phyloP scores from a whole-genome alignment of 1,284 basidiomycete genomes.

The Pulveroboletus sp. region DNA sequence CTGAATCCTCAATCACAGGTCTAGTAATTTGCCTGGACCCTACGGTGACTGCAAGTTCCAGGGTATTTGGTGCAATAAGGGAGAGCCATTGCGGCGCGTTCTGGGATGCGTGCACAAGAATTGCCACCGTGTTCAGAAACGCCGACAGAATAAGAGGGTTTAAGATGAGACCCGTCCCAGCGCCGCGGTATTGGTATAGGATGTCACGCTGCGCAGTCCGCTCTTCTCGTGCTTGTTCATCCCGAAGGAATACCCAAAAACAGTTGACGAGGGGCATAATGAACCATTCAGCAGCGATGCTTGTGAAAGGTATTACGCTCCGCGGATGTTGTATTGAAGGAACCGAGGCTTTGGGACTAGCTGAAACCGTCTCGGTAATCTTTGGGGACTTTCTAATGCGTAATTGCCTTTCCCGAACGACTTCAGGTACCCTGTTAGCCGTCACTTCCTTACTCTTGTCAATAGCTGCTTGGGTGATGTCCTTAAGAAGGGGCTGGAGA shows the following conservation, averaged over 20 bases:
- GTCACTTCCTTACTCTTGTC: slow-evolving; percentile 53
- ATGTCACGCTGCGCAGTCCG: slow-evolving; percentile 54
- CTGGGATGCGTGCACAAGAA: slow-evolving; percentile 82
- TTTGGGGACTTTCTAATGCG: slow-evolving; percentile 55
- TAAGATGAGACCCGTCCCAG: slow-evolving; percentile 80
- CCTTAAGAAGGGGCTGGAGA: slow-evolving; percentile 57
- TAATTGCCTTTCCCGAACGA: slow-evolving; percentile 76
- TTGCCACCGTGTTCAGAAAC: slow-evolving; percentile 72
- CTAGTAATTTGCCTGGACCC: slow-evolving; percentile 66
- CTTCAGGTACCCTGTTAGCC: slow-evolving; percentile 53
- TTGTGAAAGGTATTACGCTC: slow-evolving; percentile 55
- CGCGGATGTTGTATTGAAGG: slow-evolving; percentile 21
- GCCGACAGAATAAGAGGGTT: slow-evolving; percentile 74
- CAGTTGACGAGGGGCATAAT: slow-evolving; percentile 86
- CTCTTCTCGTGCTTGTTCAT: slow-evolving; percentile 74
- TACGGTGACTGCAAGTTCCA: slow-evolving; percentile 81
- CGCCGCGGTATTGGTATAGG: slow-evolving; percentile 60
- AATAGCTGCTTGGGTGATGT: slow-evolving; percentile 59
- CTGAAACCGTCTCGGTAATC: slow-evolving; percentile 45
- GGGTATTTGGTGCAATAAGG: slow-evolving; percentile 75
- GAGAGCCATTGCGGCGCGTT: slow-evolving; percentile 80
- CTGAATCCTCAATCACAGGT: slow-evolving; percentile 47
- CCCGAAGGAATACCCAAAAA: slow-evolving; percentile 88
- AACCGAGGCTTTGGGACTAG: neutral
- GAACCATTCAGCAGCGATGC: slow-evolving; percentile 83